Conservation (phyloP, 2,329 filamentous ascomycete genomes). For the Paracorniculantispora psalliotae region DNA sequence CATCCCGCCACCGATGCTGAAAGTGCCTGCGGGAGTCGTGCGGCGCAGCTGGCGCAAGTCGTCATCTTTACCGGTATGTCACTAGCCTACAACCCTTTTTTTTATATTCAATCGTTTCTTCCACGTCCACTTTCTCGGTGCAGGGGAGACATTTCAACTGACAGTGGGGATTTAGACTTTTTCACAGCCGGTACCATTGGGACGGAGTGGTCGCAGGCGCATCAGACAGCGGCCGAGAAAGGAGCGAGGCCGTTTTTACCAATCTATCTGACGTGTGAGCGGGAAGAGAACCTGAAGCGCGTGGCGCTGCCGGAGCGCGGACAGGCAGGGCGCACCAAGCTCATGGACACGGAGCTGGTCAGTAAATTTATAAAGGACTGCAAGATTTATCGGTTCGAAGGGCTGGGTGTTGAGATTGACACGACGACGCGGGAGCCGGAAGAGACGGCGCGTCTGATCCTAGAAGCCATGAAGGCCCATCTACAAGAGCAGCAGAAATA, state of each 20-base stretch:
- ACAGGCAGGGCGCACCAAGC: conserved; percentile 16
- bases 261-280: conserved; percentile 23
- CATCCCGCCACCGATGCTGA: conserved; percentile 13
- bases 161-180: not conserved
- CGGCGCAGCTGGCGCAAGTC: conserved; percentile 15
- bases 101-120: not conserved
- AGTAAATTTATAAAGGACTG: conserved; percentile 17
- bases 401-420: conserved; percentile 20
- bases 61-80: conserved; percentile 24
- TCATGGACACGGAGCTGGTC: conserved; percentile 20
- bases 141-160: not conserved
- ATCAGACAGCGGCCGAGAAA: conserved; percentile 19
- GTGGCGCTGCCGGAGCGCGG: conserved; percentile 12
- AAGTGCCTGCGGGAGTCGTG: not conserved
- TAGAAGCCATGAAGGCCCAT: conserved; percentile 9
- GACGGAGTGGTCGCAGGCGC: conserved; percentile 16
- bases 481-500: not conserved
- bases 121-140: no score
- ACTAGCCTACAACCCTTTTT: not conserved
- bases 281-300: conserved; percentile 24
- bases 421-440: conserved; percentile 22
- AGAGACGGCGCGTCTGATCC: conserved; percentile 19
- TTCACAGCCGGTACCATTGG: conserved; percentile 11
- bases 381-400: conserved; percentile 22
- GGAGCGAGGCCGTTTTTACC: conserved; percentile 23